Conservation (phyloP, 2,329 filamentous ascomycete genomes). For the Pseudogymnoascus verrucosus region DNA sequence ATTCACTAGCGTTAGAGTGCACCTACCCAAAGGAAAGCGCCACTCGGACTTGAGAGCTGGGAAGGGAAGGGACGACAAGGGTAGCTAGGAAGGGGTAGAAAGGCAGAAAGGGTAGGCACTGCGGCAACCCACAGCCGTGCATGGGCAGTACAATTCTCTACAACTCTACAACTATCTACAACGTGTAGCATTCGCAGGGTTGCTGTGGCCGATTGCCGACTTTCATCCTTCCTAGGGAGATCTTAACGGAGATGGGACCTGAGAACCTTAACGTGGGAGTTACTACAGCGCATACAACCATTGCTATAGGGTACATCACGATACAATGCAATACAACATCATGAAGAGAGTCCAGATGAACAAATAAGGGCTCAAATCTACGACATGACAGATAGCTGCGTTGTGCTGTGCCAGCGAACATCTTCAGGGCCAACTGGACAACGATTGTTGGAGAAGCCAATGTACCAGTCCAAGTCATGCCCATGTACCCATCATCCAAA, state of each 20-base stretch:
- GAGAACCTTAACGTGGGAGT: not conserved
- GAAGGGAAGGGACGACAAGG: not conserved
- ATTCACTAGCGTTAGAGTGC: not conserved
- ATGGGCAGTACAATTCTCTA: not conserved
- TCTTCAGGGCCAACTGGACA: not conserved
- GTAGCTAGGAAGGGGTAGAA: not conserved
- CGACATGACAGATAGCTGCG: not conserved
- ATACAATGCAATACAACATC: not conserved
- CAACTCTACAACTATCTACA: not conserved
- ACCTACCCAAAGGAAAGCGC: not conserved
- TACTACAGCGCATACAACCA: not conserved
- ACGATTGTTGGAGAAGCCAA: not conserved
- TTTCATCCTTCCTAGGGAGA: not conserved
- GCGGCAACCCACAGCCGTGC: not conserved
- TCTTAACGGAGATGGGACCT: not conserved
- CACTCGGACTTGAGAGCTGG: not conserved
- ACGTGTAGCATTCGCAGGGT: not conserved
- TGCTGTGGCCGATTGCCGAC: not conserved
- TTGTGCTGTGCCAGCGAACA: not conserved
- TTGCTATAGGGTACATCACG: not conserved
- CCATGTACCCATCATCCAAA: not conserved
- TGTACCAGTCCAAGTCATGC: not conserved
- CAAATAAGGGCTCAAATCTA: not conserved
- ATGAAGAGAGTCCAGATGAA: not conserved
- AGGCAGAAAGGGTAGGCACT: not conserved